A percentile compares a stretch with the other conserved stretches of the same genome.
Conservation (phyloP, 441 rosid genomes). For the Gossypium laxum region DNA sequence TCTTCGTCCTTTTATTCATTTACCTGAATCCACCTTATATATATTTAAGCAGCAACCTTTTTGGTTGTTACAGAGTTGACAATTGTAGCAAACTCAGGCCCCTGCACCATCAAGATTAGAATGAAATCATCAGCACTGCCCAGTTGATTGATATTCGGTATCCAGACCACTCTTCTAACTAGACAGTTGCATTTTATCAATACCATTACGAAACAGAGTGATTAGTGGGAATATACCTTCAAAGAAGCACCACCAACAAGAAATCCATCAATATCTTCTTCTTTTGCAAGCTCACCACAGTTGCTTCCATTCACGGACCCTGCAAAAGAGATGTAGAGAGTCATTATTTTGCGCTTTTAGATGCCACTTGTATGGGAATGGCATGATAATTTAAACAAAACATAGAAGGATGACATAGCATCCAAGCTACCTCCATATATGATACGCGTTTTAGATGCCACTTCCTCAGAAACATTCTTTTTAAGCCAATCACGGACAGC, state of each 20-base stretch:
- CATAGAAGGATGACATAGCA: background rate
- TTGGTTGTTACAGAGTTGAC: constrained; percentile 78
- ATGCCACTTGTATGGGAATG: background rate
- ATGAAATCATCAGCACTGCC: background rate
- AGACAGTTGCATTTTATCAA: background rate
- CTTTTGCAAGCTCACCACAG: constrained; percentile 79
- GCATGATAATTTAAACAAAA: background rate
- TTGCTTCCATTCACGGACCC: constrained; percentile 94
- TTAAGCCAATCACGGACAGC: constrained; percentile 90
- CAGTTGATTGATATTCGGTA: background rate
- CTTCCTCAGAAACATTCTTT: constrained; percentile 71
- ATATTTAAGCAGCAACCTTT: constrained; percentile 70
- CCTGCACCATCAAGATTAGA: constrained; percentile 37
- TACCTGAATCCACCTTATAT: background rate
- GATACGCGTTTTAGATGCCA: constrained; percentile 79
- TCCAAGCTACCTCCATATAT: constrained; percentile 78
- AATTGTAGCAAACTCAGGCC: constrained; percentile 87
- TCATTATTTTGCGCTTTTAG: constrained; percentile 5
- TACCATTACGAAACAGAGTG: background rate
- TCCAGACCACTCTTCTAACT: background rate
- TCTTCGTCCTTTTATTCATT: constrained; percentile 22
- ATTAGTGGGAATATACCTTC: constrained; percentile 40
- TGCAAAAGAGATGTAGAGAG: constrained; percentile 18
- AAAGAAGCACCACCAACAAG: constrained; percentile 97
- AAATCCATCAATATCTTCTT: constrained; percentile 94